Conservation (phyloP, 371 early-diverging fungal genomes). For the Mortierella sp. region DNA sequence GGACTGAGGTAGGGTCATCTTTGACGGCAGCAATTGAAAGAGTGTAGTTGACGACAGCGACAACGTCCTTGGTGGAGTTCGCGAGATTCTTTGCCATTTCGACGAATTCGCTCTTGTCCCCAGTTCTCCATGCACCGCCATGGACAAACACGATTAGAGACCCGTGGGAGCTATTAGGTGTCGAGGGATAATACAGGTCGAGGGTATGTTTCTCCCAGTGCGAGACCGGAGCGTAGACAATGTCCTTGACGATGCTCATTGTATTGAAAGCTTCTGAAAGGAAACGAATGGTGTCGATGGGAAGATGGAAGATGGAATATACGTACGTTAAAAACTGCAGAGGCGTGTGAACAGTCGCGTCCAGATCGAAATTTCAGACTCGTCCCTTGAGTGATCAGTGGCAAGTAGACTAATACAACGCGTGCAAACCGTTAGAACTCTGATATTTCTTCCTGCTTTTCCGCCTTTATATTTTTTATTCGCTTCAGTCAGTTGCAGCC, state of each 20-base stretch:
- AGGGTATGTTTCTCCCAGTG: slow-evolving; percentile 60
- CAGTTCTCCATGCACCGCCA: slow-evolving; percentile 89
- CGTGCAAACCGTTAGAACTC: neutral
- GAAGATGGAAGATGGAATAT: slow-evolving; percentile 36
- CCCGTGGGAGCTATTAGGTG: neutral
- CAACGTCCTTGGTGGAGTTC: slow-evolving; percentile 61
- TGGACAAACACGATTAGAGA: slow-evolving; percentile 80
- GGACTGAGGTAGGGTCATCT: slow-evolving; percentile 50
- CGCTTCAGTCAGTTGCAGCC: neutral
- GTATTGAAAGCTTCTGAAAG: neutral
- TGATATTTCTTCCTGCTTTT: slow-evolving; percentile 1
- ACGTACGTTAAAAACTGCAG: neutral
- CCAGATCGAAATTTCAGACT: slow-evolving; percentile 14
- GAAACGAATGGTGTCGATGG: slow-evolving; percentile 7
- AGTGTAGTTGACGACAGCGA: slow-evolving; percentile 81
- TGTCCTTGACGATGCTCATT: slow-evolving; percentile 26
- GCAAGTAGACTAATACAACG: too few relatives aligned
- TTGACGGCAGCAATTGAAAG: slow-evolving; percentile 54
- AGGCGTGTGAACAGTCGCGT: slow-evolving; percentile 1
- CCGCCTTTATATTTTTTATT: neutral
- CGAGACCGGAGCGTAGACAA: slow-evolving; percentile 51
- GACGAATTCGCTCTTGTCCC: slow-evolving; percentile 74
- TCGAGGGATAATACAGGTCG: slow-evolving; percentile 61
- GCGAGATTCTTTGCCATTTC: slow-evolving; percentile 62
- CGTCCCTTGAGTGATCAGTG: slow-evolving; percentile 3